Conservation (phyloP, 148 eudicot species). For the Rhododendron williamsianum region DNA sequence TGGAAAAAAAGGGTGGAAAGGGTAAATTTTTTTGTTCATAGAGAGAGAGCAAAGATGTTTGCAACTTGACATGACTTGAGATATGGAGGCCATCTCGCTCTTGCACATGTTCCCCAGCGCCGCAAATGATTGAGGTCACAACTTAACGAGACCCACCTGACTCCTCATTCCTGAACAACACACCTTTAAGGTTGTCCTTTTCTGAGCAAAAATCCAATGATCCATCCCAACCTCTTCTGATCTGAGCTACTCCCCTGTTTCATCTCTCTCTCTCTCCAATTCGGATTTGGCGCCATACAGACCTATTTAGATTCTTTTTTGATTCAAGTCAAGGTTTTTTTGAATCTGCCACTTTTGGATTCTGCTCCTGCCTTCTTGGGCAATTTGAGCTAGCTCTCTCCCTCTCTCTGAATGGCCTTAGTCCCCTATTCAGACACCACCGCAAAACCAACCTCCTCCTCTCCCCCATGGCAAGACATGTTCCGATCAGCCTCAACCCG, state of each 20-base stretch:
- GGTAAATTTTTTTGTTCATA: no score
- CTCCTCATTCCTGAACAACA: not conserved
- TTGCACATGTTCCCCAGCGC: no score
- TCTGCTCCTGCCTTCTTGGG: not conserved
- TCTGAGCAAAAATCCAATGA: not conserved
- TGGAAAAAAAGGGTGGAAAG: no score
- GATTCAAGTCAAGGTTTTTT: not conserved
- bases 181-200: not conserved
- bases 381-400: not conserved
- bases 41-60: no score
- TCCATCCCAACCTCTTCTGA: not conserved
- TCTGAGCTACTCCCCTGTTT: not conserved
- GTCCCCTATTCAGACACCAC: conserved; percentile 62
- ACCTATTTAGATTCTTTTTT: not conserved
- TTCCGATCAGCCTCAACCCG: conserved; percentile 67
- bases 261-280: conserved; percentile 44
- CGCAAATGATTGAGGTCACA: no score
- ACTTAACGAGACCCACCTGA: not conserved
- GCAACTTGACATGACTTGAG: no score
- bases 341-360: not conserved
- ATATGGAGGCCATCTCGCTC: no score
- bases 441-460: conserved; percentile 19
- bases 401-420: conserved; percentile 38
- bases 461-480: conserved; percentile 45
- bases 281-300: conserved; percentile 29